Percentiles rank a stretch among this genome's conserved stretches.
Conservation (phyloP, 192 early-diverging fungal species). For the Jimgerdemannia lactiflua region DNA sequence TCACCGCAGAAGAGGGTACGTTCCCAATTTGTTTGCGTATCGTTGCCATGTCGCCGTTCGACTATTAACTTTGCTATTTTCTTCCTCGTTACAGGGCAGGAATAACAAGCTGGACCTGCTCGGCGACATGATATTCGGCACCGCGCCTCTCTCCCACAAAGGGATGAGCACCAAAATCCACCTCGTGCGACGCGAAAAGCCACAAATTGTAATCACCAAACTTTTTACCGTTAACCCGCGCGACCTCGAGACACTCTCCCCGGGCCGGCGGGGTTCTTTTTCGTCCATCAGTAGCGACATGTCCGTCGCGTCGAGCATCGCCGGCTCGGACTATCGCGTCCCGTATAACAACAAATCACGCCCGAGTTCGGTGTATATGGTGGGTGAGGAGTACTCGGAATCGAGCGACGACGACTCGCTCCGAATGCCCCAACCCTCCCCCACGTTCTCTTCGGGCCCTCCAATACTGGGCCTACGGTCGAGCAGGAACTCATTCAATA, state of each 20-base stretch:
- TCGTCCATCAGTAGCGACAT: slow-evolving; percentile 39
- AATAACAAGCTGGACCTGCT: slow-evolving; percentile 27
- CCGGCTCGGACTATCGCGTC: neutral
- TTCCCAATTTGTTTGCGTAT: neutral
- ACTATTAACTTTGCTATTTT: too few relatives aligned
- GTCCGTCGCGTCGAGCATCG: slow-evolving; percentile 23
- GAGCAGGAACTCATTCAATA: slow-evolving; percentile 25
- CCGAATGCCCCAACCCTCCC: slow-evolving; percentile 8
- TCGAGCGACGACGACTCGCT: slow-evolving; percentile 30
- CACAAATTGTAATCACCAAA: slow-evolving; percentile 40
- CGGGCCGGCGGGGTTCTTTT: slow-evolving; percentile 27
- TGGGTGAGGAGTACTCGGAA: slow-evolving; percentile 17
- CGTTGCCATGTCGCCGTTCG: too few relatives aligned
- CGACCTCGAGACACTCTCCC: slow-evolving; percentile 20
- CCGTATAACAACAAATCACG: neutral
- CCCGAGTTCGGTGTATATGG: neutral
- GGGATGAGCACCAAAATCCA: slow-evolving; percentile 49
- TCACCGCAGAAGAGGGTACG: neutral
- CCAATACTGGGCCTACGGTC: slow-evolving; percentile 29
- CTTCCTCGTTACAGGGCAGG: neutral
- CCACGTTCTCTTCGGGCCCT: slow-evolving; percentile 18
- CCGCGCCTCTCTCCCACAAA: slow-evolving; percentile 48
- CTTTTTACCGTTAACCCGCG: slow-evolving; percentile 34
- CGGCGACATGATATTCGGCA: slow-evolving; percentile 52
- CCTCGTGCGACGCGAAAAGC: slow-evolving; percentile 25